Evolutionary conservation across 2,329 filamentous ascomycete species (phyloP).

Genomic region (Rutstroemia sydowiana): DNA sequence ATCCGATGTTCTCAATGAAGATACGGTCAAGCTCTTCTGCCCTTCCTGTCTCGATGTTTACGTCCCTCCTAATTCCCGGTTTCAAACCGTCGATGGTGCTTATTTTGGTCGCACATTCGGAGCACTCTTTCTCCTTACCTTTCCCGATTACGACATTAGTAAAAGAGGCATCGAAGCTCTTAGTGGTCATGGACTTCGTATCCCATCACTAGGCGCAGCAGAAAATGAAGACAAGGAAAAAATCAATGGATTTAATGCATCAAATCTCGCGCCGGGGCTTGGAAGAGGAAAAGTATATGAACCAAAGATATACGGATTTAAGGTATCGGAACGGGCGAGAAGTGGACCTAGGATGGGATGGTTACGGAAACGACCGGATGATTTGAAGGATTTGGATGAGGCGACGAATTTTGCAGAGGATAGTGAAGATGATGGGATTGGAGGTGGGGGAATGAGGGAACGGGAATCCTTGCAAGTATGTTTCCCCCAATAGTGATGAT

Average conservation of each 20-base stretch:
- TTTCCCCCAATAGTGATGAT: background rate
- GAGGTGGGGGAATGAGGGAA: too few relatives aligned
- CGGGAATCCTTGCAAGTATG: constrained; percentile 63
- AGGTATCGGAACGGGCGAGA: constrained; percentile 81
- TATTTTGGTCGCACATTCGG: constrained; percentile 98
- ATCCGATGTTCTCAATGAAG: constrained; percentile 89
- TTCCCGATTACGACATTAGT: constrained; percentile 87
- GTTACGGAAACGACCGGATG: constrained; percentile 75
- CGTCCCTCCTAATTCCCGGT: constrained; percentile 92
- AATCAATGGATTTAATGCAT: constrained; percentile 80
- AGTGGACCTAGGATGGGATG: constrained; percentile 95
- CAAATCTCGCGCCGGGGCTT: constrained; percentile 83
- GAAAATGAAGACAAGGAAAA: constrained; percentile 38
- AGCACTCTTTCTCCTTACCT: constrained; percentile 95
- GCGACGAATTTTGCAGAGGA: constrained; percentile 46
- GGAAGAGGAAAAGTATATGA: constrained; percentile 82
- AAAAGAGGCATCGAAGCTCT: constrained; percentile 60
- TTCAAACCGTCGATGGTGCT: constrained; percentile 93
- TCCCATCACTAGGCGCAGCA: constrained; percentile 34
- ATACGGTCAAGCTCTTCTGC: constrained; percentile 98
- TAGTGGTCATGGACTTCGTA: constrained; percentile 29
- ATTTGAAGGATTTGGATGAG: constrained; percentile 82
- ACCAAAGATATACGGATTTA: constrained; percentile 93
- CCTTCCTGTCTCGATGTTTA: constrained; percentile 96
- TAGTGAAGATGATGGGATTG: constrained; percentile 49